phyloP scores from a whole-genome alignment of 352 stramenopile species.

The Pythium utonaiense region DNA sequence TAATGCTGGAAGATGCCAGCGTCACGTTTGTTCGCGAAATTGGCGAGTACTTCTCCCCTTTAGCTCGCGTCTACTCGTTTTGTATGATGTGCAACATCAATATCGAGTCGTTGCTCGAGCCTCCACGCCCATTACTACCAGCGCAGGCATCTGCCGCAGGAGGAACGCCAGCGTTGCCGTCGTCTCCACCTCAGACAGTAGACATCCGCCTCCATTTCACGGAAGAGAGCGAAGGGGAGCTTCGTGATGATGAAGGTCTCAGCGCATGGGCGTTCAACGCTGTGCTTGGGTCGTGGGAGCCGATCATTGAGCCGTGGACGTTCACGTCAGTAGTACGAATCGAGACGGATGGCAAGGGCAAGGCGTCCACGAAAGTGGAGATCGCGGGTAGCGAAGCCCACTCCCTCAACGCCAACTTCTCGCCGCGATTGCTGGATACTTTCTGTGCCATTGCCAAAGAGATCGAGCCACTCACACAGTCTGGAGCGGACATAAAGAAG shows the following conservation, averaged over 20 bases:
- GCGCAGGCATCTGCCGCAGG: not conserved
- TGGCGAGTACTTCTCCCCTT: conserved; percentile 65
- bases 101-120: conserved; percentile 23
- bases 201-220: conserved; percentile 58
- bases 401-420: conserved; percentile 69
- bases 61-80: conserved; percentile 61
- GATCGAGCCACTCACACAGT: conserved; percentile 37
- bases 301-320: conserved; percentile 74
- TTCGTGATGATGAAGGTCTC: conserved; percentile 64
- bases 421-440: conserved; percentile 54
- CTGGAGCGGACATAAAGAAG: not conserved
- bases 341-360: conserved; percentile 37
- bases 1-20: conserved; percentile 64
- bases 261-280: conserved; percentile 81
- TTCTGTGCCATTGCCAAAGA: conserved; percentile 61
- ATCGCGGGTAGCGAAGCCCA: conserved; percentile 53
- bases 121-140: not conserved
- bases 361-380: conserved; percentile 47
- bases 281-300: conserved; percentile 71
- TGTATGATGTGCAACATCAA: conserved; percentile 63
- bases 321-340: conserved; percentile 44
- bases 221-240: conserved; percentile 41
- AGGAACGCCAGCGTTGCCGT: not conserved
- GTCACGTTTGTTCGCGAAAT: conserved; percentile 73
- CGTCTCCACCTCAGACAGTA: conserved; percentile 11